Base-by-base conservation (phyloP, 2,329 filamentous ascomycete genomes). In the Cadophora gregata region DNA sequence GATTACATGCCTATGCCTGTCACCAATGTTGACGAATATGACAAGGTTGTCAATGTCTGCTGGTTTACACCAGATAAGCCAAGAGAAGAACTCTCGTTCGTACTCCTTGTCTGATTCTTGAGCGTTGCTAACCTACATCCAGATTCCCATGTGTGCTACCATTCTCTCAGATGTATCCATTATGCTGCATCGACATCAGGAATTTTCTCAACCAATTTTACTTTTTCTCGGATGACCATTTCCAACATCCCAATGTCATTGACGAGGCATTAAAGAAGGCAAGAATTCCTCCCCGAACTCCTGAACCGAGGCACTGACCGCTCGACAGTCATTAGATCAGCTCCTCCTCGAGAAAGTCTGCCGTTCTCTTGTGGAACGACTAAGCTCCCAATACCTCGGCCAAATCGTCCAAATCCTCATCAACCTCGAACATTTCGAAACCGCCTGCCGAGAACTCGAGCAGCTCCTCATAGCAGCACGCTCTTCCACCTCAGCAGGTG, bases 1-100 rank as follows among this genome's bases (percentile, higher is more conserved):
- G 96, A 99, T 79, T 99, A 99, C 79, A 99, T 99, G 95, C 96
- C 96, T 2, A 98, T 99, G 96, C 92, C 93, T 1, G 97, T 98
- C 77, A 93, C 93, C 74, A 93, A 91, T 24, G 80, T 85, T 19
- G 94, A 97, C 74, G 94, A 98, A 75, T 98, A 97, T 76, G 93
- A 96, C 74, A 97, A 97, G 75, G 95, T 99, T 42, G 88, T 97
- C 70, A 96, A 93, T 69, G 93, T 98, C 67, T 97, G 92, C 80
- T 99, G 95, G 95, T 98, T 97, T 78, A 90, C 87, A 0, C 94
- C 94, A 51, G 93, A 97, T 36, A 93, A 92, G 73, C 81, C 89
- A 21, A 81, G 86, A 33, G 88, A 94, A 67, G 88, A 96, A 72
- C 85, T 97, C 74, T 89, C 85, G 86, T 94, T 84, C 71, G 86